Evolutionary conservation across 2,329 filamentous ascomycete species (phyloP), one percentile per base, ranked within the genome.

Genomic region (Meredithiella fracta): DNA sequence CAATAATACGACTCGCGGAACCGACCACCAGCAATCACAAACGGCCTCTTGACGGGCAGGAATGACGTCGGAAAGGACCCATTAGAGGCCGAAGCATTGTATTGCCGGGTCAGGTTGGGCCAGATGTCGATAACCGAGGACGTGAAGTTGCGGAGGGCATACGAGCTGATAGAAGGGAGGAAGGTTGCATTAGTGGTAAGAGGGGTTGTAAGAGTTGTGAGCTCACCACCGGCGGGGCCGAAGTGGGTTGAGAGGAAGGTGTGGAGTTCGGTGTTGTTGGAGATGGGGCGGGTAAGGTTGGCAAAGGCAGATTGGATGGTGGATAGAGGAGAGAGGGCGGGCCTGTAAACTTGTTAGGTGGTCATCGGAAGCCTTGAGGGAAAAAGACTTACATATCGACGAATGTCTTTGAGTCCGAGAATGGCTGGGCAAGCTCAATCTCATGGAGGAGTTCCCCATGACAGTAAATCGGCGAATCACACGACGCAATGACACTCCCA

Each of bases 1-100:
- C 81, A 85, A 65, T 85, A 85, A 64, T 85, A 85, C 1, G 79
- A 74, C 66, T 85, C 82, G 34, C 81, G 72, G 70, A 85, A 85
- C 29, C 82, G 78, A n/a, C 82, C 81, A 11, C 81, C 81, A 2
- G 81, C 80, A 15, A 85, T 75, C n/a, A 85, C 79, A 62, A 85
- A 85, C 2, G 79, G 81, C 57, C 78, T 76, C 62, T 82, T 82
- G 58, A 85, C 64, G 5, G 80, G 78, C 56, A 85, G 77, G 66
- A 82, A 84, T 64, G 80, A 83, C 62, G 74, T 74, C 34, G 79
- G 78, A 59, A 80, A 85, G 34, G 72, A 72, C 7, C 71, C 69
- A 68, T 80, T 84, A 61, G 74, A 75, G 20, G 64, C 63, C n/a
- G 69, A 65, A 54, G 73, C 73, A 14, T 69, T 68, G 64, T 83